A percentile compares a stretch with the other conserved stretches of the same genome.
phyloP scores from a whole-genome alignment of 1,284 basidiomycete genomes.

The Trametes polyzona region DNA sequence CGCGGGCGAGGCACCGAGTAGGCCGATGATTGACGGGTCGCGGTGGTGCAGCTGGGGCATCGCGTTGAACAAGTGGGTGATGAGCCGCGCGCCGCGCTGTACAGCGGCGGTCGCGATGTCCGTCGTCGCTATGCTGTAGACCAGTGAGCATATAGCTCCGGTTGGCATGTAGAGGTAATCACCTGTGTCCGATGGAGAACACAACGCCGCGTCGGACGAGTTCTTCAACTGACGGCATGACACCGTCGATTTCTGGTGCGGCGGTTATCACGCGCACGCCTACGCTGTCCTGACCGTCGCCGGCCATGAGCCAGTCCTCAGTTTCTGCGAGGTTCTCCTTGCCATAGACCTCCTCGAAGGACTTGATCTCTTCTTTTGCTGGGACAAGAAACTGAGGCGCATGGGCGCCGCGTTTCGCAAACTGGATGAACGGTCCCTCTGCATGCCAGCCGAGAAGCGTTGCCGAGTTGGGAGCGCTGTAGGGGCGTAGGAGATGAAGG shows the following conservation, averaged over 20 bases:
- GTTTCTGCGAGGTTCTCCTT: conserved; percentile 58
- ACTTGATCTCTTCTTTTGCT: conserved; percentile 60
- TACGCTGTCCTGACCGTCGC: conserved; percentile 40
- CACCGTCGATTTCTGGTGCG: conserved; percentile 85
- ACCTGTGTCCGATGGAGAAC: conserved; percentile 90
- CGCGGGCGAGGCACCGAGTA: conserved; percentile 75
- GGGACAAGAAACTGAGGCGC: conserved; percentile 68
- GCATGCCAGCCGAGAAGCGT: conserved; percentile 86
- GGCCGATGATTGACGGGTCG: conserved; percentile 85
- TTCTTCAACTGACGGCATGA: conserved; percentile 68
- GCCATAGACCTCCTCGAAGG: conserved; percentile 80
- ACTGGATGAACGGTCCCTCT: conserved; percentile 87
- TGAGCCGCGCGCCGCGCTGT: conserved; percentile 74
- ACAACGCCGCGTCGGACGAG: conserved; percentile 71
- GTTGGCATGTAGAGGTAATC: conserved; percentile 18
- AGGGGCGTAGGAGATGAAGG: conserved; percentile 64
- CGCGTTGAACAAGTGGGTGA: conserved; percentile 93
- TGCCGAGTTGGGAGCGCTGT: conserved; percentile 61
- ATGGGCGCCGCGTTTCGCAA: conserved; percentile 82
- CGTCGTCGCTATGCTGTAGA: conserved; percentile 60
- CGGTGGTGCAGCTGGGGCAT: conserved; percentile 89
- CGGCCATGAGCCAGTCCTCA: conserved; percentile 68
- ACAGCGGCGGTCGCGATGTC: conserved; percentile 72
- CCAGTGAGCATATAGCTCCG: not conserved
- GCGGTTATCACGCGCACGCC: conserved; percentile 85